phyloP scores from a whole-genome alignment of 2,329 filamentous ascomycete species.

The Fusarium sp. region DNA sequence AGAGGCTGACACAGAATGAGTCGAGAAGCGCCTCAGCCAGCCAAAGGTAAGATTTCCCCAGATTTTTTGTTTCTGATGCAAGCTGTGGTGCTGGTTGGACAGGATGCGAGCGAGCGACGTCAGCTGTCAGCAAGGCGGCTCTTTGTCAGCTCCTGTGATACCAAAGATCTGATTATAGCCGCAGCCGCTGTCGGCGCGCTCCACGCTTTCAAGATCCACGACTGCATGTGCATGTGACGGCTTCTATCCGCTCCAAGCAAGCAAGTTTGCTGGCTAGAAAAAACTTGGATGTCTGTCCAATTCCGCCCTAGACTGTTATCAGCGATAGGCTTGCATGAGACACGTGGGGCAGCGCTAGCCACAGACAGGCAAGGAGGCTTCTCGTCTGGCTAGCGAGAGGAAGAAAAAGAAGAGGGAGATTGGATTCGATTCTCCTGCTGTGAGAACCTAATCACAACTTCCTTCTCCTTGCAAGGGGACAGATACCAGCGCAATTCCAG shows the following conservation, averaged over 20 bases:
- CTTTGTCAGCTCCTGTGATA: constrained; percentile 28
- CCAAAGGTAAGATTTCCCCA: not conserved
- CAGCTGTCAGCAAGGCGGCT: constrained; percentile 18
- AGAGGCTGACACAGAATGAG: constrained; percentile 4
- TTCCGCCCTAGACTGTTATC: constrained; percentile 21
- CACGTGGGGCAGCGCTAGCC: constrained; percentile 21
- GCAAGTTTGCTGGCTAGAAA: not conserved
- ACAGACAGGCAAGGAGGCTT: constrained; percentile 1
- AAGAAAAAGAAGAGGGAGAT: not conserved
- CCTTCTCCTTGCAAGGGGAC: constrained; percentile 18
- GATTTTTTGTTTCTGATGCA: not conserved
- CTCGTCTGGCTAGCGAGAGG: not conserved
- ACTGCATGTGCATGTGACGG: constrained; percentile 1
- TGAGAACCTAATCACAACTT: constrained; percentile 30
- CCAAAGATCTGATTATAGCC: constrained; percentile 4
- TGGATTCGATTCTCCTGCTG: constrained; percentile 3
- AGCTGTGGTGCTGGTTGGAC: constrained; percentile 22
- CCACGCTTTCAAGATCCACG: constrained; percentile 18
- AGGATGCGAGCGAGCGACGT: constrained; percentile 10
- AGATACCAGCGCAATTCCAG: constrained; percentile 7
- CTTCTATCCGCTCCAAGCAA: not conserved
- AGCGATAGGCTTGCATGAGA: constrained; percentile 22
- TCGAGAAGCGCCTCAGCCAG: not conserved
- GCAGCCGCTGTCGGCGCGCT: constrained; percentile 6
- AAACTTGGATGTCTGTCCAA: constrained; percentile 7